Percentiles rank a stretch among this genome's conserved stretches.
phyloP scores from a whole-genome alignment of 148 eudicot species.

The Simmondsia chinensis region DNA sequence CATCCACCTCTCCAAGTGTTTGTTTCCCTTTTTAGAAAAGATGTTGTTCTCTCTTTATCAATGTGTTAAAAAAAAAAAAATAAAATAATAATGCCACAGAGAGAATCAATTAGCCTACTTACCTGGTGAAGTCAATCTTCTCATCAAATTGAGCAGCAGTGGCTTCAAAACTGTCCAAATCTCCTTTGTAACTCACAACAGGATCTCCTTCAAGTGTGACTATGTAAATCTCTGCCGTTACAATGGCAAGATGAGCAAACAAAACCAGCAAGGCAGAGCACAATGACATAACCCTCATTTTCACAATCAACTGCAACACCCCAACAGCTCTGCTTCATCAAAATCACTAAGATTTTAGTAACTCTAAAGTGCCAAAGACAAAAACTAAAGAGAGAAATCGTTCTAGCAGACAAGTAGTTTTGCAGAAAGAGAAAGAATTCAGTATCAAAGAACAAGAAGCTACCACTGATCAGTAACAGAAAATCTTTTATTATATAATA shows the following conservation, averaged over 20 bases:
- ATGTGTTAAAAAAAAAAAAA: not conserved
- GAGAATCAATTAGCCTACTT: no score
- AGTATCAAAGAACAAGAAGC: no score
- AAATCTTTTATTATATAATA: no score
- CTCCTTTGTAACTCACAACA: slow-evolving; percentile 77
- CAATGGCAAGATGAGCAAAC: slow-evolving; percentile 29
- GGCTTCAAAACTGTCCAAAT: slow-evolving; percentile 69
- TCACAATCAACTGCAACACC: slow-evolving; percentile 15
- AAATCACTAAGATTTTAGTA: slow-evolving; percentile 5
- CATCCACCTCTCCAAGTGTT: no score
- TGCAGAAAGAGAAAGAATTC: no score
- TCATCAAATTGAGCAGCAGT: slow-evolving; percentile 87
- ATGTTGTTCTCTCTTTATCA: no score
- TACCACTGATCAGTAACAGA: no score
- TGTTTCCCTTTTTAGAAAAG: no score
- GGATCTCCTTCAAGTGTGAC: slow-evolving; percentile 86
- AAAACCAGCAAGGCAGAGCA: slow-evolving; percentile 29
- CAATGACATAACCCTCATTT: slow-evolving; percentile 38
- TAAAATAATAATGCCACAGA: no score
- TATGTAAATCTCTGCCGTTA: slow-evolving; percentile 59
- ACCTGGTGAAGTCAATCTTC: slow-evolving; percentile 86
- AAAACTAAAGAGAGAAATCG: no score
- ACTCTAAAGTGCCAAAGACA: slow-evolving; percentile 1
- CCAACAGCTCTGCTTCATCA: slow-evolving; percentile 15
- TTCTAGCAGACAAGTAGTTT: no score